Base-by-base conservation (phyloP, 2,329 filamentous ascomycete species). In the Pseudopyricularia cyperi region DNA sequence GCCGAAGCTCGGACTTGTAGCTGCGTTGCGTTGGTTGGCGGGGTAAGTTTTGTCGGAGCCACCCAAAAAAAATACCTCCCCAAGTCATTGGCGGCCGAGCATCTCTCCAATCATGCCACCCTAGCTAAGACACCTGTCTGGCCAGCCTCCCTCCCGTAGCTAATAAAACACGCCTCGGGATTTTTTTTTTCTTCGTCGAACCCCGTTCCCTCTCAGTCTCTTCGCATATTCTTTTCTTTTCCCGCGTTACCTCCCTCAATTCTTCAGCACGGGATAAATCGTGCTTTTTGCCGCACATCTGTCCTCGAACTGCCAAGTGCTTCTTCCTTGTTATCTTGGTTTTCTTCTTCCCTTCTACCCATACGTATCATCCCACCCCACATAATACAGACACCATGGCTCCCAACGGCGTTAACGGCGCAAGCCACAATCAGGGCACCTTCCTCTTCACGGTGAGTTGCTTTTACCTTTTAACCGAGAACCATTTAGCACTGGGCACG, bases 401-500 rank as follows among this genome's bases (percentile, higher is more conserved):
- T 63, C 59, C 65, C 56, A 68, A 64, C 57, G 63, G 65, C 54
- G 58, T 62, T 55, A 63, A 62, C 60, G 62, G 61, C 48, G 34
- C 35, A 15, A 24, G 61, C 42, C 71, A 76, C 68, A 79, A 81
- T 61, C 68, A 76, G 66, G 84, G 83, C 58, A 87, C 81, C 62
- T 91, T 91, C 76, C 80, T 91, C 60, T 91, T 91, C 80, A 93
- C 87, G 64, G 80, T 82, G 75, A 70, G 72, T 62, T 54, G 42
- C 33, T 46, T 32, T 15, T 22, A 19, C 28, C 15, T n/a, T n/a
- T n/a, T n/a, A n/a, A n/a, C n/a, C n/a, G n/a, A n/a, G n/a, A n/a
- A n/a, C n/a, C n/a, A n/a, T n/a, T n/a, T n/a, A n/a, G n/a, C n/a
- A n/a, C n/a, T n/a, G n/a, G n/a, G n/a, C n/a, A n/a, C n/a, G n/a